Base-by-base conservation (phyloP, 495 filamentous ascomycete species). In the Parmelia sp. region DNA sequence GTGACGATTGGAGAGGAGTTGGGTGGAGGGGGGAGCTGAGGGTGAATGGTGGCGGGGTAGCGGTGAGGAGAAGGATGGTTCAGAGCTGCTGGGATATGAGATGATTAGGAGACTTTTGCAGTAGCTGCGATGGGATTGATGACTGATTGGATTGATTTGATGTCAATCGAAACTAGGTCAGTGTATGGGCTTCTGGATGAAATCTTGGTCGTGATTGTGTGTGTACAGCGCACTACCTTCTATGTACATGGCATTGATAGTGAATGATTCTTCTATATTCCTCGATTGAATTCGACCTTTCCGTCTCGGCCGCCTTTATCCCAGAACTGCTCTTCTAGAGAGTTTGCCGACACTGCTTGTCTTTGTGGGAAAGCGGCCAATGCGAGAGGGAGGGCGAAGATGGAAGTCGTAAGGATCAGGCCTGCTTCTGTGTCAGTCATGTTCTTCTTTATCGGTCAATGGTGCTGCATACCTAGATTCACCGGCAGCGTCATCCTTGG, bases 341-440 rank as follows among this genome's bases (percentile, higher is more conserved):
- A 84, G 12, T 79, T 77, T 0, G 88, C 91, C 62, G 78, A 82
- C 27, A 96, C 88, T 58, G 80, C 81, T 79, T 98, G 92, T 62
- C 90, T 78, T 79, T 96, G 90, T 15, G 94, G 94, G 78, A 97
- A 98, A 11, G 88, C 94, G 15, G 85, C 94, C 51, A 98, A 77
- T 5, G 94, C 92, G 35, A 96, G 76, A 57, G 91, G 92, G 67
- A 97, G 76, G 35, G 90, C 92, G 67, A 93, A 87, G 39, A 96
- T 81, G 64, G 87, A 89, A 25, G 90, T 95, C 10, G 83, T 82
- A 40, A 96, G 75, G 67, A 96, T 91, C 60, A 96, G 74, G 2
- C 88, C 76, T 76, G 39, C 51, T 4, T 49, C n/a, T 23, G 2
- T 4, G 21, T 72, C 31, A 42, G 58, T 23, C 12, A 53, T 7